Percentiles rank a stretch among this genome's conserved stretches.
These are phyloP conservation scores for Verticillium zaregamsianum DNA, from an alignment of 2,329 filamentous ascomycete genomes.

Conservation along the genomic window DNA sequence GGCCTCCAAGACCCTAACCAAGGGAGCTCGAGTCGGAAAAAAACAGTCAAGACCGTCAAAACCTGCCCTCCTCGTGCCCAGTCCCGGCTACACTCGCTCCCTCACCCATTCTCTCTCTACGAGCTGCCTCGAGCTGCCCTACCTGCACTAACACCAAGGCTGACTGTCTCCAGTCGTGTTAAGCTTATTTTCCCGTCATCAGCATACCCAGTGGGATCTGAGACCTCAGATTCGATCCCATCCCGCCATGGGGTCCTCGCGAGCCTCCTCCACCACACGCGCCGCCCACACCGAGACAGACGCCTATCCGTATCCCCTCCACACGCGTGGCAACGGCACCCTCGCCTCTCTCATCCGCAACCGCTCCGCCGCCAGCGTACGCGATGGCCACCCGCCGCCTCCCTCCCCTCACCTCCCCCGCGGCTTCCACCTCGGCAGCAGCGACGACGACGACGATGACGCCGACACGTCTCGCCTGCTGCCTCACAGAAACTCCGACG, in stretches of 20 bases:
- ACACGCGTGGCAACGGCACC: slow-evolving; percentile 27
- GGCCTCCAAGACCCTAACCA: too few relatives aligned
- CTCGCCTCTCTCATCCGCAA: slow-evolving; percentile 37
- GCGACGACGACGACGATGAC: slow-evolving; percentile 1
- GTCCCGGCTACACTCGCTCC: neutral
- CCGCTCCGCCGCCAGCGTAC: slow-evolving; percentile 29
- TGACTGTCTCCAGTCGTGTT: neutral
- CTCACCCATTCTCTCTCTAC: neutral
- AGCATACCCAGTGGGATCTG: neutral
- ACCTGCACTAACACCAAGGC: neutral
- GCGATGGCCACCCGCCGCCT: neutral
- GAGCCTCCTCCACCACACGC: neutral
- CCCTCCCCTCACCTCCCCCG: neutral
- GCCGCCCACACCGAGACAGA: slow-evolving; percentile 25
- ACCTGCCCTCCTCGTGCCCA: neutral
- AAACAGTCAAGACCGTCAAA: neutral
- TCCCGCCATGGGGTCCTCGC: neutral
- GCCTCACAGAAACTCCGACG: neutral
- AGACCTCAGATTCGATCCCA: neutral
- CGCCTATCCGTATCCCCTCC: slow-evolving; percentile 57
- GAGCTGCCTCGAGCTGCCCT: neutral
- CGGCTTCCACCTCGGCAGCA: neutral
- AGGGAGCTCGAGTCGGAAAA: neutral
- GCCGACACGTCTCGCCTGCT: neutral
- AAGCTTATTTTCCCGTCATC: neutral